Base-by-base conservation (phyloP, 352 stramenopile species). In the Achlya hypogyna region DNA sequence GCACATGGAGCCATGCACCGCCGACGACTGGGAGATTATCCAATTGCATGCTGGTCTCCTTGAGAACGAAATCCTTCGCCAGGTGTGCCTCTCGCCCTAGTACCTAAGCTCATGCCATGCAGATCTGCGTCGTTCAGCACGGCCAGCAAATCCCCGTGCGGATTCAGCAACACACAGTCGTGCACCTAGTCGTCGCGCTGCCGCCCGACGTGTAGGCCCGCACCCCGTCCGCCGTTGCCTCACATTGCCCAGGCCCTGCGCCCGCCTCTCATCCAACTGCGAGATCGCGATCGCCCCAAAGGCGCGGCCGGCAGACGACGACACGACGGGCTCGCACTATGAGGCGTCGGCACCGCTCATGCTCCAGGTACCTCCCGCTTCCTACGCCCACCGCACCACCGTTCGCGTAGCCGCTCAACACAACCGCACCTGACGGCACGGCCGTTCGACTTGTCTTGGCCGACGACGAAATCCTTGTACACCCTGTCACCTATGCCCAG, bases 21-120 rank as follows among this genome's bases (percentile, higher is more conserved):
- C 84, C 1, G 88, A 96, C 68, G 88, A 96, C 71, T 96, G 88
- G 88, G 88, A 96, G 63, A 75, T 96, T 22, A 90, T 96, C 62
- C 87, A 96, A 69, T 62, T 94, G 60, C 86, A 96, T 66, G 84
- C 88, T 0, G 87, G 84, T 2, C 72, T 86, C 35, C 78, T 96
- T 56, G 88, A 96, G 63, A 77, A 73, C 25, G 83, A 94, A 59
- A 75, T 96, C 51, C 68, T 96, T 40, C 78, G 79, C 28, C 88
- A 96, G 84, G 85, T 95, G 71, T 2, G 53, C 18, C 31, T 12
- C 27, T 23, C 10, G 23, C 18, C 27, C 29, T 65, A 20, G 18
- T 53, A 34, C 22, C n/a, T 22, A 51, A 45, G 2, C 63, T 28
- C 4, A n/a, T 29, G 52, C 23, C n/a, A 47, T 54, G 5, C 47